Conservation (phyloP, 768 basidiomycete species). For the Boletus sp. region DNA sequence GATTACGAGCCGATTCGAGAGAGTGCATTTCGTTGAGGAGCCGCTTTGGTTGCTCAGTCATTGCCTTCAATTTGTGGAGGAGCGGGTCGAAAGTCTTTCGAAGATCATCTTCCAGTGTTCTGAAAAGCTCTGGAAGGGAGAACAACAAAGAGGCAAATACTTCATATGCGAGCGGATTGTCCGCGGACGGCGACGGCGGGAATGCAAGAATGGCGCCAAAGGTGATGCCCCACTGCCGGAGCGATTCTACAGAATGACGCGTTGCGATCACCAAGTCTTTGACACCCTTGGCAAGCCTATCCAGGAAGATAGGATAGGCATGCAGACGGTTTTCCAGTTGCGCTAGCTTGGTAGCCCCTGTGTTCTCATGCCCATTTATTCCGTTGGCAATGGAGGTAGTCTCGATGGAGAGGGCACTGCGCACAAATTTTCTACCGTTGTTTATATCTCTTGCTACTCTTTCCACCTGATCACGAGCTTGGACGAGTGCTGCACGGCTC, state of each 20-base stretch:
- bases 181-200: slow-evolving; percentile 33
- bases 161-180: slow-evolving; percentile 43
- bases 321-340: slow-evolving; percentile 50
- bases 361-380: slow-evolving; percentile 18
- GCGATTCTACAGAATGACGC: slow-evolving; percentile 40
- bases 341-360: slow-evolving; percentile 44
- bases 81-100: slow-evolving; percentile 49
- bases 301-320: slow-evolving; percentile 49
- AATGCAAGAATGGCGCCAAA: slow-evolving; percentile 70
- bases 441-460: slow-evolving; percentile 67
- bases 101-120: slow-evolving; percentile 47
- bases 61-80: slow-evolving; percentile 51
- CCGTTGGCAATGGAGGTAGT: not conserved
- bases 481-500: slow-evolving; percentile 40
- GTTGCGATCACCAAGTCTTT: slow-evolving; percentile 54
- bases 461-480: slow-evolving; percentile 43
- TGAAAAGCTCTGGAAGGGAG: slow-evolving; percentile 29
- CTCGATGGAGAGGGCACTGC: not conserved
- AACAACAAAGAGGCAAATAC: slow-evolving; percentile 56
- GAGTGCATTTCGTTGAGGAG: slow-evolving; percentile 65
- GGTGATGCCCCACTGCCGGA: slow-evolving; percentile 59
- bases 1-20: slow-evolving; percentile 60
- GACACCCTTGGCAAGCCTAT: slow-evolving; percentile 50
- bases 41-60: slow-evolving; percentile 53
- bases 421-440: slow-evolving; percentile 38